A percentile compares a stretch with the other conserved stretches of the same genome.
phyloP scores from a whole-genome alignment of 2,329 filamentous ascomycete genomes.

The Alternaria ventricosa region DNA sequence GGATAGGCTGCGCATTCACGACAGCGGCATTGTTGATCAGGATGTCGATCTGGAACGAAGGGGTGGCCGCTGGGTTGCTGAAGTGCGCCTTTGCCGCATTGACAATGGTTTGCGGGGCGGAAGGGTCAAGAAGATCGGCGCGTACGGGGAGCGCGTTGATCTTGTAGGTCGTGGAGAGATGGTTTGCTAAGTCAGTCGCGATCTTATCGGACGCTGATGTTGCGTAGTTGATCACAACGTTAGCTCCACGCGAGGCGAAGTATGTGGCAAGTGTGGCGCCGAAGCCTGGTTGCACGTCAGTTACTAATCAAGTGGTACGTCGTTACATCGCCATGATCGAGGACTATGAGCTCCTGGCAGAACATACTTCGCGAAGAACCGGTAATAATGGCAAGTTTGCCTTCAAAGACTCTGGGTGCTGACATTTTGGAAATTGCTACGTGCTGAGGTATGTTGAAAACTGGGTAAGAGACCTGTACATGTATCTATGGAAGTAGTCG shows the following conservation, averaged over 20 bases:
- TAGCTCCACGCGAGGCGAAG: constrained; percentile 8
- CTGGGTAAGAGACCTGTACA: not conserved
- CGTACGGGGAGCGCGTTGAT: constrained; percentile 10
- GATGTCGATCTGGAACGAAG: constrained; percentile 10
- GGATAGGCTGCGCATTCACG: constrained; percentile 10
- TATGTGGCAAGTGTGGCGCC: constrained; percentile 11
- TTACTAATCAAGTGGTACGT: not conserved
- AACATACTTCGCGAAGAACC: constrained; percentile 11
- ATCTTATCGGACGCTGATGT: constrained; percentile 4
- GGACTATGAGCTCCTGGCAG: not conserved
- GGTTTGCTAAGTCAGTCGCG: constrained; percentile 6
- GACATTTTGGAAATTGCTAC: not conserved
- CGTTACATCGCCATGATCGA: not conserved
- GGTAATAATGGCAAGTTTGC: constrained; percentile 12
- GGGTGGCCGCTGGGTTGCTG: not conserved
- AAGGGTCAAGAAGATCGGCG: constrained; percentile 9
- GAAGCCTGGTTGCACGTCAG: constrained; percentile 8
- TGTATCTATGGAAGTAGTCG: not conserved
- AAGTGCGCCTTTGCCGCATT: constrained; percentile 9
- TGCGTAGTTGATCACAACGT: constrained; percentile 12
- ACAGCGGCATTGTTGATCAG: constrained; percentile 12
- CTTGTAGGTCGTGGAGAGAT: constrained; percentile 12
- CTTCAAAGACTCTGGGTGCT: constrained; percentile 5
- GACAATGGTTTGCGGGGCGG: constrained; percentile 8
- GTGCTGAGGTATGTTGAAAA: not conserved